Evolutionary conservation across 139 green algal genomes (phyloP), one percentile per base, ranked within the genome.

Genomic region (Raphidocelis subcapitata): DNA sequence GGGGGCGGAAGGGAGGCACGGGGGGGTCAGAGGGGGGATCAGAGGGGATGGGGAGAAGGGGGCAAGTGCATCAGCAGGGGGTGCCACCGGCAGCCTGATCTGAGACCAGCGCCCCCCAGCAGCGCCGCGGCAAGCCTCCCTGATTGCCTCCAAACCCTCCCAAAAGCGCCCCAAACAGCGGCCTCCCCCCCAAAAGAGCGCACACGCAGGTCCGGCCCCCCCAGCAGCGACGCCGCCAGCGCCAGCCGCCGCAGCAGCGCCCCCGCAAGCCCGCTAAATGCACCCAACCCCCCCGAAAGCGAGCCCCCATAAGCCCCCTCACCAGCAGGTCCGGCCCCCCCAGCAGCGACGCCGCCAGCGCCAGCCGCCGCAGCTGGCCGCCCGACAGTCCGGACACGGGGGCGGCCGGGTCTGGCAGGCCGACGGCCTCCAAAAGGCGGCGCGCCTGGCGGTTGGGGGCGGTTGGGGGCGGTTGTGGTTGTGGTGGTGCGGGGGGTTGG

Each of bases 301-400:
- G 14, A 23, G 21, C 16, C 52, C 52, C 5, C 5, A 21, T 26
- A 24, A 24, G 82, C 68, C 94, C 91, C 62, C 93, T 74, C 20
- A 96, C 76, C 46, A 96, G 72, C 16, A 96, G 80, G 66, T 96
- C 89, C 21, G 91, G 91, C 28, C 72, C 72, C 2, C 85, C 80
- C 41, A 95, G 79, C 64, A 94, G 84, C 23, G 88, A 84, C 1
- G 82, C 81, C 1, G 89, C 91, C 41, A 96, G 77, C 0, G 86
- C 91, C 41, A 93, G 88, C 2, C 87, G 82, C 60, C 89, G 85
- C 44, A 70, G 71, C 87, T 94, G 87, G 18, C 87, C 90, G 20
- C 89, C 88, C 16, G 73, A 88, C 55, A 88, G 61, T 2, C 2
- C 67, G 67, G 66, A 55, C 20, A 87, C 66, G 16, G 49, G 41